A percentile compares a stretch with the other conserved stretches of the same genome.
These are phyloP conservation scores for Misopates orontium DNA, from an alignment of 257 asterid genomes.

Conservation along the genomic window DNA sequence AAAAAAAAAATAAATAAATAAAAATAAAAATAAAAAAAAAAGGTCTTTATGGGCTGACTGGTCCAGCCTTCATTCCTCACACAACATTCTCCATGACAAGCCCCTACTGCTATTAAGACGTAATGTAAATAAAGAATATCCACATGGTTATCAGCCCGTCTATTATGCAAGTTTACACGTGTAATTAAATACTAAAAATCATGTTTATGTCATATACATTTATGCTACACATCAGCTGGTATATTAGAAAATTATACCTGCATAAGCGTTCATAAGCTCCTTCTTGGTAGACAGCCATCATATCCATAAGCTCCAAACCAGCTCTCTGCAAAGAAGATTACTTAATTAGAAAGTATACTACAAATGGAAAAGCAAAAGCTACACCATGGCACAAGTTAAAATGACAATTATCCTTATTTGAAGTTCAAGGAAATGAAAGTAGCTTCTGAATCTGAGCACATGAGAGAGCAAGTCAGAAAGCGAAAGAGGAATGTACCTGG, in stretches of 20 bases:
- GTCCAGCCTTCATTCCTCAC: neutral
- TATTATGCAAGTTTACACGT: conserved; percentile 2
- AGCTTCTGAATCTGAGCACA: neutral
- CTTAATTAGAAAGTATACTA: conserved; percentile 13
- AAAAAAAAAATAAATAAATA: too few relatives aligned
- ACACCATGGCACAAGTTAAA: conserved; percentile 6
- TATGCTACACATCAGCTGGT: conserved; percentile 13
- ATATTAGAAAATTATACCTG: conserved; percentile 57
- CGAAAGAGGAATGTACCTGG: conserved; percentile 59
- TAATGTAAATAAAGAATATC: conserved; percentile 3
- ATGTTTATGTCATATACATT: conserved; percentile 5
- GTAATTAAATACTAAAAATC: conserved; percentile 10
- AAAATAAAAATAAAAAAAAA: too few relatives aligned
- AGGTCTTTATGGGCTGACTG: too few relatives aligned
- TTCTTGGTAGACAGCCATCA: conserved; percentile 99
- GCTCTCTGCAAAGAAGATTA: conserved; percentile 69
- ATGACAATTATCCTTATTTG: neutral
- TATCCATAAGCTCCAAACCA: conserved; percentile 98
- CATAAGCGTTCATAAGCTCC: conserved; percentile 97
- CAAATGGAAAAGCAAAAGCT: conserved; percentile 4
- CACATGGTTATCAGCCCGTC: neutral
- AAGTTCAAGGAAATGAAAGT: neutral
- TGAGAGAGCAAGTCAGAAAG: neutral
- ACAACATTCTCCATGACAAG: conserved; percentile 10
- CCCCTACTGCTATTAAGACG: neutral